These are phyloP conservation scores for Aspergillus sp. DNA, from an alignment of 2,329 filamentous ascomycete species.

Conservation along the genomic window DNA sequence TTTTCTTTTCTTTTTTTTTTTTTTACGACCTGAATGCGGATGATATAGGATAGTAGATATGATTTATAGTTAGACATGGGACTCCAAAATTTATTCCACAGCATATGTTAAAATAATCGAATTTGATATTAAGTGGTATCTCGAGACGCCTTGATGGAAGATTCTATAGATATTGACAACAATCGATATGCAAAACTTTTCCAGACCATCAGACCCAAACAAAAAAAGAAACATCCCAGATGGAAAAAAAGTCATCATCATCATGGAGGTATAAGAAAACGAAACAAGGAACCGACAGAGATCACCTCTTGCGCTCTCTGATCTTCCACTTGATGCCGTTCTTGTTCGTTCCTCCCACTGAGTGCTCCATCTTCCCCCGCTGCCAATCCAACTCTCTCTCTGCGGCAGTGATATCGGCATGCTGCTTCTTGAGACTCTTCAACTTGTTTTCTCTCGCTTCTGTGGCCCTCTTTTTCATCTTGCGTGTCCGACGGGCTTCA, in stretches of 20 bases:
- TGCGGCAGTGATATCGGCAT: slow-evolving; percentile 51
- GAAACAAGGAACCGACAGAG: neutral
- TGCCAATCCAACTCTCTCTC: slow-evolving; percentile 56
- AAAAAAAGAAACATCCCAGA: neutral
- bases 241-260: neutral
- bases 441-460: slow-evolving; percentile 48
- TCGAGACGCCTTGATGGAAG: neutral
- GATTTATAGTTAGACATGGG: neutral
- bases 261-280: neutral
- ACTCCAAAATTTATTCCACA: too few relatives aligned
- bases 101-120: slow-evolving; percentile 7
- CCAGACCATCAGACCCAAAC: neutral
- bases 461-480: slow-evolving; percentile 45
- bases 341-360: slow-evolving; percentile 59
- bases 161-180: neutral
- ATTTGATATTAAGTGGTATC: slow-evolving; percentile 1
- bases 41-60: neutral
- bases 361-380: slow-evolving; percentile 57
- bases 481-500: slow-evolving; percentile 37
- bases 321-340: slow-evolving; percentile 61
- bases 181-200: slow-evolving; percentile 11
- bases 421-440: slow-evolving; percentile 49
- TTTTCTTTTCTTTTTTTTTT: neutral
- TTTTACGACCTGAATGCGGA: slow-evolving; percentile 14
- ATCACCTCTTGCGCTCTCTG: slow-evolving; percentile 51